Base-by-base conservation (phyloP, 2,329 filamentous ascomycete genomes). In the Diplodia scrobiculata region DNA sequence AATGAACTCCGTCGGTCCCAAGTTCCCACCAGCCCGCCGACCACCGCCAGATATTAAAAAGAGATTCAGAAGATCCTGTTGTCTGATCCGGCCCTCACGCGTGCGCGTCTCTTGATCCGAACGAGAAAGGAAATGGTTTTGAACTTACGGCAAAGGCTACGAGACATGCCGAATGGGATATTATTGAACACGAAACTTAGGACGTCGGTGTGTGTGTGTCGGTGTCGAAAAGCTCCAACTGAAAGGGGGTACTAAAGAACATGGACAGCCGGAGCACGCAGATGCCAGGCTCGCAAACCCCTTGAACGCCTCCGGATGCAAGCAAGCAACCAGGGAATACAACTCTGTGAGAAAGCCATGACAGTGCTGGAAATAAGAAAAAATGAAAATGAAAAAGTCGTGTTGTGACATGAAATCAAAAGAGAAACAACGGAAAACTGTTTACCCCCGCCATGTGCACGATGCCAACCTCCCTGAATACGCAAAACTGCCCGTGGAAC, bases 401-500 rank as follows among this genome's bases (percentile, higher is more conserved):
- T 65, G 52, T 65, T 55, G 63, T 65, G 52, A 65, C 63, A 65
- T 65, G 63, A 55, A 65, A 65, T 55, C 38, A 65, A 55, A 54
- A 38, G 29, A 48, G 45, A 54, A 32, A 14, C 14, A 54, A 47
- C 36, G 29, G 21, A 48, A 65, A 65, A 65, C 58, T 62, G 41
- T 62, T 50, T 50, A 50, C 9, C 13, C 58, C 58, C 58, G 58
- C 58, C 58, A 36, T 62, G 58, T 62, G 58, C 58, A 62, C 58
- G 21, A 50, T 50, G 27, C 58, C 58, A 62, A 36, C 58, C 58
- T 36, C 27, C 45, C 58, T 21, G 36, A 48, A 54, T 2, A 60
- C 38, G 38, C 34, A 58, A 45, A 27, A 45, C 34, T 27, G 21
- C 54, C 36, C 14, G 36, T 38, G 21, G 21, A 58, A 62, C 25